Conservation (phyloP, 2,329 filamentous ascomycete genomes). For the Apiospora marii region DNA sequence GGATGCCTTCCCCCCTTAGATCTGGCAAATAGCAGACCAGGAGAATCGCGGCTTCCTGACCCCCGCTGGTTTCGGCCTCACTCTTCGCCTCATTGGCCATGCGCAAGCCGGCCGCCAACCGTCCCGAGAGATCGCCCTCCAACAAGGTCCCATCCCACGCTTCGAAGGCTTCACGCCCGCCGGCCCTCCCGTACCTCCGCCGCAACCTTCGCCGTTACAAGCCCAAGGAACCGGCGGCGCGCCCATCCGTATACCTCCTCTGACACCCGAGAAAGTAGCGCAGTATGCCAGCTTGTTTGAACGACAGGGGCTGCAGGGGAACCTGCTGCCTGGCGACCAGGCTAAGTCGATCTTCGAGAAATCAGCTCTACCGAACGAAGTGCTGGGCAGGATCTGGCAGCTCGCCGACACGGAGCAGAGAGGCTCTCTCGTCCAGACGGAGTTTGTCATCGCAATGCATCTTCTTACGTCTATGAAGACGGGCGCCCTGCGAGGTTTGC, state of each 20-base stretch:
- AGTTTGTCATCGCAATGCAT: conserved; percentile 99
- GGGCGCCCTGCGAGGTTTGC: conserved; percentile 79
- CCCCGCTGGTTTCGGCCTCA: conserved; percentile 90
- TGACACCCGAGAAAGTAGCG: conserved; percentile 86
- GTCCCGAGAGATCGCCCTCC: conserved; percentile 80
- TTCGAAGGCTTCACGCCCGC: conserved; percentile 78
- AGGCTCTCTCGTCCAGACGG: conserved; percentile 83
- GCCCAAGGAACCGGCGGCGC: conserved; percentile 68
- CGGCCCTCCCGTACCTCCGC: conserved; percentile 54
- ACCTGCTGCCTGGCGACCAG: conserved; percentile 81
- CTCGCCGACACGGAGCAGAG: conserved; percentile 93
- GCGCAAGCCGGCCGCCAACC: conserved; percentile 89
- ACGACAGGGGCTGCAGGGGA: conserved; percentile 80
- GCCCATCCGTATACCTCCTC: conserved; percentile 85
- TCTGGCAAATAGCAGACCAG: conserved; percentile 98
- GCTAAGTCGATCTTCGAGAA: conserved; percentile 96
- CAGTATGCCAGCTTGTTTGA: conserved; percentile 94
- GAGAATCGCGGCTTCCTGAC: conserved; percentile 96
- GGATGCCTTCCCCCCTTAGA: conserved; percentile 60
- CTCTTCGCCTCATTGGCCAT: conserved; percentile 92
- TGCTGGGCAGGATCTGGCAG: conserved; percentile 94
- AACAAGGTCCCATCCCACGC: conserved; percentile 86
- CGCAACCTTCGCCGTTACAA: conserved; percentile 53
- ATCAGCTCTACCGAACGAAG: conserved; percentile 86
- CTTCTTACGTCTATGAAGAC: conserved; percentile 91